Conservation (phyloP, 1,284 basidiomycete species). For the Taiwanofungus camphoratus region DNA sequence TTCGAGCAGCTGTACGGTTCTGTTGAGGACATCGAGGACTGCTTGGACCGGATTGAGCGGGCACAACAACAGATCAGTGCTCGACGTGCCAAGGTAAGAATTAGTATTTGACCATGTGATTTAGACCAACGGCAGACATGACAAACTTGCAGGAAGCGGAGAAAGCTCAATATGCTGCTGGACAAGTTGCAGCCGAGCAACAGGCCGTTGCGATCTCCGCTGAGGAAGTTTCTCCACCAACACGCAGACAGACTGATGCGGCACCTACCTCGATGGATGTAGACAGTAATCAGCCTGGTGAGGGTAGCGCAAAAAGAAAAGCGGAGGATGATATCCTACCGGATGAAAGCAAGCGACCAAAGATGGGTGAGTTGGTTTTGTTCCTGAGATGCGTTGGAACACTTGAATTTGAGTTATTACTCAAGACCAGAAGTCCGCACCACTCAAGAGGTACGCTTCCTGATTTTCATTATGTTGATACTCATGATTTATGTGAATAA, state of each 20-base stretch:
- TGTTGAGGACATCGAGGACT: constrained; percentile 62
- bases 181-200: constrained; percentile 45
- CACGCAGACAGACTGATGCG: background rate
- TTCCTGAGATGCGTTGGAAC: too few species aligned
- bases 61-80: constrained; percentile 58
- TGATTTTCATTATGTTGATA: background rate
- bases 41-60: constrained; percentile 62
- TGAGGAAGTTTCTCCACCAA: constrained; percentile 23
- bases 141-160: constrained; percentile 48
- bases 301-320: constrained; percentile 45
- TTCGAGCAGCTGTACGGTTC: constrained; percentile 86
- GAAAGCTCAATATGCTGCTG: constrained; percentile 45
- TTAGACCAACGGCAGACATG: background rate
- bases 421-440: constrained; percentile 39
- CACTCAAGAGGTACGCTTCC: constrained; percentile 55
- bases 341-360: constrained; percentile 52
- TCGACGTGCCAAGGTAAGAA: constrained; percentile 58
- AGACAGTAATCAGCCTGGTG: constrained; percentile 30
- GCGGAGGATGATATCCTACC: constrained; percentile 46
- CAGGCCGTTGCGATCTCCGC: constrained; percentile 34
- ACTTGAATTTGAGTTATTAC: background rate
- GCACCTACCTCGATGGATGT: constrained; percentile 44
- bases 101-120: background rate
- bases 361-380: constrained; percentile 46
- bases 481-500: background rate